Evolutionary conservation across 495 filamentous ascomycete genomes (phyloP).

Genomic region (Lophiotrema nucula): DNA sequence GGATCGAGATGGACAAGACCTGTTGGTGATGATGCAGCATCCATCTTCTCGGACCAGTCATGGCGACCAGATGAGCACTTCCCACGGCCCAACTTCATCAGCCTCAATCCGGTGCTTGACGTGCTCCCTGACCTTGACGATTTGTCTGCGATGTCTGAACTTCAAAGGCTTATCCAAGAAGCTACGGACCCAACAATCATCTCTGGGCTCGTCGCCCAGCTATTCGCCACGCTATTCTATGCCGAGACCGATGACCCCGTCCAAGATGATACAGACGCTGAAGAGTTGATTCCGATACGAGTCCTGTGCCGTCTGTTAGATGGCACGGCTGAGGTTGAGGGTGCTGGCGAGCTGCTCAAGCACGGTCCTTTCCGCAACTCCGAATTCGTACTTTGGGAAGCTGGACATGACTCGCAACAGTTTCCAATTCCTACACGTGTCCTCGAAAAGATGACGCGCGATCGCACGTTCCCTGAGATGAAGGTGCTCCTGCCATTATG

Average conservation of each 20-base stretch:
- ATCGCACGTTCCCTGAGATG: constrained; percentile 1
- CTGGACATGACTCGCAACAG: constrained; percentile 11
- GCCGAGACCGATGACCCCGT: constrained; percentile 11
- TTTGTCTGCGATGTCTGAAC: not conserved
- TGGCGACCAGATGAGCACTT: constrained; percentile 7
- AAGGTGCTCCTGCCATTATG: constrained; percentile 7
- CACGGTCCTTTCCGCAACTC: constrained; percentile 5
- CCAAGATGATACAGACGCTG: not conserved
- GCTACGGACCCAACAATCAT: constrained; percentile 1
- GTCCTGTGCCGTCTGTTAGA: constrained; percentile 13
- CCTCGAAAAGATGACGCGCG: constrained; percentile 8
- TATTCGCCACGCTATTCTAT: constrained; percentile 22
- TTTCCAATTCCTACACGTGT: constrained; percentile 2
- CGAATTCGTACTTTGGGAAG: constrained; percentile 18
- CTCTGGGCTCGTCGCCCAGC: constrained; percentile 9
- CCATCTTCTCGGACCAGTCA: constrained; percentile 6
- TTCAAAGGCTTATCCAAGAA: constrained; percentile 11
- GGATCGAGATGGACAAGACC: not conserved
- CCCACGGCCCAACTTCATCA: constrained; percentile 13
- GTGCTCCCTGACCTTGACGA: constrained; percentile 11
- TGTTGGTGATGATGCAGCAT: not conserved
- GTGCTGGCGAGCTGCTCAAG: constrained; percentile 7
- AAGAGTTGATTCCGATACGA: constrained; percentile 6
- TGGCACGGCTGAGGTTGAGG: constrained; percentile 1
- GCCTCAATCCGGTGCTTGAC: constrained; percentile 5